Evolutionary conservation across 331 rosid genomes (phyloP).

Genomic region (Quercus phellos): DNA sequence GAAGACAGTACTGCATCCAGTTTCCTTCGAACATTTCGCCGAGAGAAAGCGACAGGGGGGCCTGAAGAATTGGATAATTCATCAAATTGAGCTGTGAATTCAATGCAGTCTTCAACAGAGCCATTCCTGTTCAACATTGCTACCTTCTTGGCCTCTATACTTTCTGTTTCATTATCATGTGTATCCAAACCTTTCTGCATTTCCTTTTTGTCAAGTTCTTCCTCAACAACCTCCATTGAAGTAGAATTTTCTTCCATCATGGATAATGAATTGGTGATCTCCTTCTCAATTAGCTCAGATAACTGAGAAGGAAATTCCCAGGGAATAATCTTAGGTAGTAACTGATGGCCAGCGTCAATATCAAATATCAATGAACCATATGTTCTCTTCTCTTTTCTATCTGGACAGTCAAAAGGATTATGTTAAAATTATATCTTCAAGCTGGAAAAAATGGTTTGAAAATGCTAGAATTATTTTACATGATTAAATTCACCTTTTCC

Average conservation of each 20-base stretch:
- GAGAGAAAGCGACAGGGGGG: constrained; percentile 36
- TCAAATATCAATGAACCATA: constrained; percentile 51
- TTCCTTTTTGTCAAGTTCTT: constrained; percentile 33
- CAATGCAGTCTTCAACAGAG: constrained; percentile 41
- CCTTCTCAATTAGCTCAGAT: constrained; percentile 62
- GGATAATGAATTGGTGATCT: constrained; percentile 41
- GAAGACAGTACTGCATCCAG: constrained; percentile 66
- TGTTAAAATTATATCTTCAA: constrained; percentile 9
- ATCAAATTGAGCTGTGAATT: constrained; percentile 49
- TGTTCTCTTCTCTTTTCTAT: constrained; percentile 30
- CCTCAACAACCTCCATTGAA: constrained; percentile 32
- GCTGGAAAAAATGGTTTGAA: not conserved
- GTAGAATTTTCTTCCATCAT: constrained; percentile 42
- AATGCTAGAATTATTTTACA: too few relatives aligned
- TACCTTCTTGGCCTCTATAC: constrained; percentile 60
- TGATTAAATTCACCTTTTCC: too few relatives aligned
- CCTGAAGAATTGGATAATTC: constrained; percentile 53
- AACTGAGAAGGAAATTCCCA: constrained; percentile 85
- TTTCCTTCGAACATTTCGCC: constrained; percentile 49
- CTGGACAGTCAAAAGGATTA: constrained; percentile 37
- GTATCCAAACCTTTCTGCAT: constrained; percentile 26
- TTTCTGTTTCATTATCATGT: constrained; percentile 31
- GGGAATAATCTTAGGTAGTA: constrained; percentile 75
- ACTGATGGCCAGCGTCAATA: constrained; percentile 66
- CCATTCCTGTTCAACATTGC: constrained; percentile 78